Base-by-base conservation (phyloP, 805 yeast species). In the Hanseniaspora clermontiae region DNA sequence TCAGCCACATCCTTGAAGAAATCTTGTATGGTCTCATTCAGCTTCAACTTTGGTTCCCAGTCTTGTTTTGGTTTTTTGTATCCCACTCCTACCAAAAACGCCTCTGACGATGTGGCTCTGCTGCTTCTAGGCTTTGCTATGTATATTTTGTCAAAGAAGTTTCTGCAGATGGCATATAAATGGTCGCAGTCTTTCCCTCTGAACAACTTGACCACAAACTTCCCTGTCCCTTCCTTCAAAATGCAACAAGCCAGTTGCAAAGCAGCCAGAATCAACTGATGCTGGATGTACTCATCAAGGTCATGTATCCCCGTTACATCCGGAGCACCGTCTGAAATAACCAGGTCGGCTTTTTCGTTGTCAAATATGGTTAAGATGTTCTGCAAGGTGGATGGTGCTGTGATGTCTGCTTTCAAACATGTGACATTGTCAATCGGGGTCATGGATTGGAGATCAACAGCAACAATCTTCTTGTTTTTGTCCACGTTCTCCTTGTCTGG, bases 281-380 rank as follows among this genome's bases (percentile, higher is more conserved):
- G 96, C 72, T 93, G 98, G 58, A 93, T 86, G 66, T 91, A 93
- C 69, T 93, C 98, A 68, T 93, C 98, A 58, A 93, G 73, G 69
- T 93, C 98, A 67, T 93, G 98, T 52, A 93, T 70, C 0, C 98
- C 98, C 0, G 98, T 93, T 24, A 93, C 98, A 70, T 93, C 98
- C 1, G 98, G 98, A 0, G 98, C 98, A 57, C 98, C 98, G 68
- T 93, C 97, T 64, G 95, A 84, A 64, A 96, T 88, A 0, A 93
- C 96, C 66, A 91, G 84, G 68, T 93, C 98, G 0, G 97, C 97
- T 57, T 85, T 82, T 61, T 87, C 87, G 42, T 96, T 96, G 24
- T 87, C 95, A 72, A 93, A 93, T 43, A 84, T 77, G 37, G 82
- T 84, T 62, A 87, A 70, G 47, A 93, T 93, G 63, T 75, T 77